Evolutionary conservation across 2,329 filamentous ascomycete genomes (phyloP), one percentile per base, ranked within the genome.

Genomic region (Plenodomus biglobosus): DNA sequence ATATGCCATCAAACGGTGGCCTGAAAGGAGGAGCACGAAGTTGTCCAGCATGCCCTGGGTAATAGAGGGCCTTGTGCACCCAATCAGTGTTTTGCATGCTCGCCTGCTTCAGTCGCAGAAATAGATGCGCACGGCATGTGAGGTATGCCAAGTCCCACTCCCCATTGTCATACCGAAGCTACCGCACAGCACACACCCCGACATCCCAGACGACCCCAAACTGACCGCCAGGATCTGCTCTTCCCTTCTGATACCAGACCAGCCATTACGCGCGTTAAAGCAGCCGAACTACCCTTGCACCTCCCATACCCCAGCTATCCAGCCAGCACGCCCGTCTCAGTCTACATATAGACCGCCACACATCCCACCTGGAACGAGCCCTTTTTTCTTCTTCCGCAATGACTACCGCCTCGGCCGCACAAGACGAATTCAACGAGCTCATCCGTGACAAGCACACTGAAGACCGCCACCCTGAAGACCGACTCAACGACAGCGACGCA

Each of bases 401-500:
- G 75, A 74, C 75, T 45, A 63, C 65, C 46, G 62, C 65, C 38
- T 55, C 62, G 41, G 67, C 74, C 40, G 76, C 78, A 46, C 76
- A 79, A 62, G 72, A 78, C 56, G 78, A 80, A 71, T 78, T 78
- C 71, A 72, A 79, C 68, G 72, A 75, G 55, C 72, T 80, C 52
- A 72, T 79, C 68, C 63, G 73, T 49, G 71, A 78, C 62, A 78
- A 78, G 65, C 71, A 71, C 59, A 65, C 62, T 37, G 63, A 69
- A n/a, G 59, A 62, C 21, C 57, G 62, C 34, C 76, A 80, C 50
- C 77, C 77, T n/a, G 76, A 77, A 73, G 78, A 79, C 73, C 57
- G 62, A 64, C 43, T 59, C 61, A 56, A 58, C 75, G 84, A 88
- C 72, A 86, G 85, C 70, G 80, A 85, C 69, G 72, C 75, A 56